Evolutionary conservation across 75 land plant species (phyloP), one percentile per base, ranked within the genome.

Genomic region (Picea glauca): DNA sequence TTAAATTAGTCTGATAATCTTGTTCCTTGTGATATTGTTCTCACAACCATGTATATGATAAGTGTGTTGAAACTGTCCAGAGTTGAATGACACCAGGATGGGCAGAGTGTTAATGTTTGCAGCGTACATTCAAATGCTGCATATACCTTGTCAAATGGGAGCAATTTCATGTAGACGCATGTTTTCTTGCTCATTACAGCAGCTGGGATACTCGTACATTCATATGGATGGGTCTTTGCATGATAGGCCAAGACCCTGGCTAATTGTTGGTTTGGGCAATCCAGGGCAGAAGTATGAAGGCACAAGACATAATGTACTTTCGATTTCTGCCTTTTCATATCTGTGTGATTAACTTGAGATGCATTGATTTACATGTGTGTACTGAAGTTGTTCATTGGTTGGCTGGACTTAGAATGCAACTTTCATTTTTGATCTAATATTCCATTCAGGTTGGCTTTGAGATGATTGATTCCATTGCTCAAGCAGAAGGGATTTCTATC

Each of bases 371-470:
- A 77, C 46, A 62, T 59, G 12, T 35, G 14, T 61, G 14, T 60
- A 59, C 13, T 46, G 5, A 68, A 64, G 38, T 60, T 17, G 58
- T 17, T 50, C 4, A 20, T 76, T 76, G 4, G 7, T 59, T 72
- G 68, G 5, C 14, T 54, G n/a, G 62, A 9, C 58, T 21, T 35
- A n/a, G 26, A 17, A 56, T 72, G 13, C 30, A 17, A 8, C 20
- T 40, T 82, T 63, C 5, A 15, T 35, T 65, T 60, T 56, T 23
- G 38, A 60, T 75, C 31, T 21, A 15, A 31, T 58, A 50, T 72
- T 38, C 73, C n/a, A 5, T 67, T 21, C 93, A 96, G 99, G 92
- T 92, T 32, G 99, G 99, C 17, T 98, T 98, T 85, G 94, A 95
- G 60, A 90, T 95, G 94, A 90, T 98, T 79, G 96, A 98, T 85